Conservation (phyloP, 1,284 basidiomycete species). For the Filobasidium uniguttulatum region DNA sequence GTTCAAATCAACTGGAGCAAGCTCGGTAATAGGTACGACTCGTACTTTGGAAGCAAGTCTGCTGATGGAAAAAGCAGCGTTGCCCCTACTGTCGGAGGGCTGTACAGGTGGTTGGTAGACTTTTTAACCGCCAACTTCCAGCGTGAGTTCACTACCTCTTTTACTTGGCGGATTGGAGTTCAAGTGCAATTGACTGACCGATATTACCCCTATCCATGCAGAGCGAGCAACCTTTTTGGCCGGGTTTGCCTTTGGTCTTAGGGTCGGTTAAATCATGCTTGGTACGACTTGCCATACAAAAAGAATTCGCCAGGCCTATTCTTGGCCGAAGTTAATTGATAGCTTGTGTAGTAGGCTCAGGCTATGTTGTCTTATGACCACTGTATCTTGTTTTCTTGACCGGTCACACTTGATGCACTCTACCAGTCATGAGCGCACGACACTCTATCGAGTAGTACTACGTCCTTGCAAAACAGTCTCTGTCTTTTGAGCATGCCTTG, state of each 20-base stretch:
- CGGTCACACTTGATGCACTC: no score
- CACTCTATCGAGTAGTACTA: no score
- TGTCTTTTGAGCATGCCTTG: no score
- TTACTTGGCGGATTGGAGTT: not conserved
- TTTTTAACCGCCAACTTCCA: conserved; percentile 91
- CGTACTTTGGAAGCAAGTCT: conserved; percentile 46
- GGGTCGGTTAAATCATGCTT: conserved; percentile 36
- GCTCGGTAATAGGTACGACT: conserved; percentile 50
- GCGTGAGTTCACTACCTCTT: conserved; percentile 34
- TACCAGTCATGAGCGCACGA: no score
- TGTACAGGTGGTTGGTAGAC: conserved; percentile 60
- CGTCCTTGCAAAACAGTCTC: no score
- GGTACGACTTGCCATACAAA: no score
- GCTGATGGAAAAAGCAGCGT: conserved; percentile 2
- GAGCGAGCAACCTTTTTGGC: conserved; percentile 43
- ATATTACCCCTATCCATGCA: conserved; percentile 7
- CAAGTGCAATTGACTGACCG: not conserved
- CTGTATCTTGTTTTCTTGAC: no score
- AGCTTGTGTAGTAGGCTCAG: no score
- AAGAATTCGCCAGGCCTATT: no score
- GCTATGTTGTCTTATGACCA: no score
- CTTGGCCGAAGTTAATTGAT: no score
- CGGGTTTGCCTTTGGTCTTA: conserved; percentile 40
- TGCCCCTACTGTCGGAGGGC: conserved; percentile 50
- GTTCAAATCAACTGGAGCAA: conserved; percentile 67